phyloP scores from a whole-genome alignment of 257 asterid species.

The Nicotiana knightiana region DNA sequence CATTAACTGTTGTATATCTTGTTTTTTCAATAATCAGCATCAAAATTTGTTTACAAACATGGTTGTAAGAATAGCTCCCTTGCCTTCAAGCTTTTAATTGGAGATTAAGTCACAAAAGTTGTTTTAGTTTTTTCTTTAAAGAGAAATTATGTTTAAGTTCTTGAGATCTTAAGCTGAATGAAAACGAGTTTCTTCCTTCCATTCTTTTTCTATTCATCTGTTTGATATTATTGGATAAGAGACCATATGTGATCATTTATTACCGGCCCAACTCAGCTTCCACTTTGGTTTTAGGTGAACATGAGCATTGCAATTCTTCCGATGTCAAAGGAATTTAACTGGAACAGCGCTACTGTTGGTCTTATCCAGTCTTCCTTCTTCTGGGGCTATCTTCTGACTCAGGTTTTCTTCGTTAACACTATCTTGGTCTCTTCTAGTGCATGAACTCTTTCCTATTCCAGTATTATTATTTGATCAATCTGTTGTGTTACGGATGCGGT shows the following conservation, averaged over 20 bases:
- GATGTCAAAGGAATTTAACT: conserved; percentile 94
- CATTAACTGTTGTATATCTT: neutral
- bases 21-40: neutral
- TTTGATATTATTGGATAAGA: neutral
- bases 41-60: neutral
- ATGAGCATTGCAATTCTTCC: conserved; percentile 99
- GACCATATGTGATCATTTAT: neutral
- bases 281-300: conserved; percentile 60
- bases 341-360: conserved; percentile 98
- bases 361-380: conserved; percentile 95
- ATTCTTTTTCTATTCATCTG: neutral
- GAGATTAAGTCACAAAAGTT: neutral
- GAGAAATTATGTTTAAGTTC: too few relatives aligned
- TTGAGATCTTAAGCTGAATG: neutral
- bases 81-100: neutral
- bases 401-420: conserved; percentile 40
- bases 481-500: neutral
- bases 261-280: neutral
- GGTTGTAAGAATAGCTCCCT: neutral
- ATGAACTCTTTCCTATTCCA: neutral
- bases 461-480: neutral
- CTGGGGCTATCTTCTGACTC: conserved; percentile 99
- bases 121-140: neutral
- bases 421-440: conserved; percentile 8
- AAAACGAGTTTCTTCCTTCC: neutral